Base-by-base conservation (phyloP, 331 rosid genomes). In the Spiraea crenata region DNA sequence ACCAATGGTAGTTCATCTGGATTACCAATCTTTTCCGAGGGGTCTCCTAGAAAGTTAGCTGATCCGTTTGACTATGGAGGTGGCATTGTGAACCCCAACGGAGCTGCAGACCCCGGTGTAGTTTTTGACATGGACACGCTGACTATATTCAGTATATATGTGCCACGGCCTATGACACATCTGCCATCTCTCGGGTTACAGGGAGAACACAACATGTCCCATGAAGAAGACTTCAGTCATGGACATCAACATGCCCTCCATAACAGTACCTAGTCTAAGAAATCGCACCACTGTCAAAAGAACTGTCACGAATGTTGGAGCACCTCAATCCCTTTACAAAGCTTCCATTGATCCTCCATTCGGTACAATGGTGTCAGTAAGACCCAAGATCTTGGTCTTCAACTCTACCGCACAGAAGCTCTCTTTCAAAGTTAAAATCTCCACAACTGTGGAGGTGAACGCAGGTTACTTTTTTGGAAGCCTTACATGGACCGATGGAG, bases 51-150 rank as follows among this genome's bases (percentile, higher is more conserved):
- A 41, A 86, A 86, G 62, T 78, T 76, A 67, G 88, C 84, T 5
- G 65, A 81, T 74, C 69, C 85, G 16, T 83, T 86, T 2, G 90
- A 86, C 76, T 81, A 62, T 9, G 91, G 88, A 7, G 86, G 88
- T 0, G 89, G 89, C 16, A 50, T 87, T 14, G 85, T 84, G 44
- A 72, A 87, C 34, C 79, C 87, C 11, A 87, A 87, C 15, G 72
- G 57, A 9, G 89, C 89, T 12, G 69, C 82, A 20, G 62, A 84
- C 57, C 89, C 92, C 9, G 92, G 92, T 65, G 78, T 87, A 12
- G 62, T 87, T 4, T 87, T 79, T 17, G 89, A 83, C 76, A 72
- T 81, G 84, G 71, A 41, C 5, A 57, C 34, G 16, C 79, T 13
- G 87, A 83, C 73, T 82, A 80, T 76, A 9, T 76, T n/a, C 57